Conservation (phyloP, 371 early-diverging fungal species). For the Phascolomyces articulosus region DNA sequence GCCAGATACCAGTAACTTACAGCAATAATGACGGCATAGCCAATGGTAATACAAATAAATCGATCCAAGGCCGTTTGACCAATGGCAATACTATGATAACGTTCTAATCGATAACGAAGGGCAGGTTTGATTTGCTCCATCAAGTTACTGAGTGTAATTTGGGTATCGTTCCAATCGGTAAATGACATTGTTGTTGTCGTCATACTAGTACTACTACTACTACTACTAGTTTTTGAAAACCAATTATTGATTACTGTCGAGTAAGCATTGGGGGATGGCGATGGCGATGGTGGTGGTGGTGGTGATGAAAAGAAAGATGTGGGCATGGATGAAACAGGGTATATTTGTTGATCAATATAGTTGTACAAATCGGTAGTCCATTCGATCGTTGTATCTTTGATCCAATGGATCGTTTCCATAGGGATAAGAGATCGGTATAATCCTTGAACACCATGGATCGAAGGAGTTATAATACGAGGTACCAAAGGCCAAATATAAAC, state of each 20-base stretch:
- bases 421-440: too few species aligned
- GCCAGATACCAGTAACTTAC: conserved; percentile 34
- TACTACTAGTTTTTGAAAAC: too few species aligned
- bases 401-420: too few species aligned
- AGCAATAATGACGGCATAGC: conserved; percentile 28
- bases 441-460: neutral
- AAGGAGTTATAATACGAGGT: neutral
- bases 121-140: neutral
- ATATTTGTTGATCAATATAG: too few species aligned
- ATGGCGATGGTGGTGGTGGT: too few species aligned
- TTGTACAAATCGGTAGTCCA: too few species aligned
- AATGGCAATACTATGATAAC: conserved; percentile 29
- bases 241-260: too few species aligned
- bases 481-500: conserved; percentile 10
- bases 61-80: conserved; percentile 30
- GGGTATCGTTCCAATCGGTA: neutral
- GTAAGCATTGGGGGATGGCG: too few species aligned
- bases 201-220: too few species aligned
- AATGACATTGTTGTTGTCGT: neutral
- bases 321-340: too few species aligned
- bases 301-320: too few species aligned
- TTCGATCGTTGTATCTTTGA: too few species aligned
- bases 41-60: conserved; percentile 32
- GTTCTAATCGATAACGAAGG: neutral
- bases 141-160: neutral